These are phyloP conservation scores for Plenodomus tracheiphilus DNA, from an alignment of 2,329 filamentous ascomycete species.

Conservation along the genomic window DNA sequence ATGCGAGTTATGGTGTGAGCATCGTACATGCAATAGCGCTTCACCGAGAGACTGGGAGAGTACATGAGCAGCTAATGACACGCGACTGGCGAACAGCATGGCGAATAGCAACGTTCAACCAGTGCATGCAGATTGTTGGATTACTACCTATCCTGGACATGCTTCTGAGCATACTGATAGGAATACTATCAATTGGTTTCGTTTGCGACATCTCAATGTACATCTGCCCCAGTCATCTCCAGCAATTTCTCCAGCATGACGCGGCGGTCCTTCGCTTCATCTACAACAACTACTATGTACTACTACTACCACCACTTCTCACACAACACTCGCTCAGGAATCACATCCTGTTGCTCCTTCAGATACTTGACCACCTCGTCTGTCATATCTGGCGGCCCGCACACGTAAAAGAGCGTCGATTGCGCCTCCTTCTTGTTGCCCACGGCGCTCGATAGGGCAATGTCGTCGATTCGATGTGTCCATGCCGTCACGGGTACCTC, in stretches of 20 bases:
- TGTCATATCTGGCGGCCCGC: constrained; percentile 54
- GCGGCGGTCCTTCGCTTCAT: neutral
- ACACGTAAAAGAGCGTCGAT: constrained; percentile 52
- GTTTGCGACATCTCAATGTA: neutral
- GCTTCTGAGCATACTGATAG: neutral
- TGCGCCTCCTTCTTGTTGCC: constrained; percentile 40
- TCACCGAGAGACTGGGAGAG: neutral
- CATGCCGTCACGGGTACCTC: constrained; percentile 37
- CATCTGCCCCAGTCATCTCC: neutral
- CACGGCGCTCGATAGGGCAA: constrained; percentile 47
- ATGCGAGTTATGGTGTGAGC: constrained; percentile 23
- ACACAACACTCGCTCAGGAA: constrained; percentile 47
- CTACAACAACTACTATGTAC: constrained; percentile 56
- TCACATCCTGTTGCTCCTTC: constrained; percentile 43
- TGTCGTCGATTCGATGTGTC: constrained; percentile 39
- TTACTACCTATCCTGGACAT: neutral
- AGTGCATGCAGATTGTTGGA: neutral
- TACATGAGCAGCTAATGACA: neutral
- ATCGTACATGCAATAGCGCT: constrained; percentile 23
- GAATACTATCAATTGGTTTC: constrained; percentile 1
- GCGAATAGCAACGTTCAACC: constrained; percentile 7
- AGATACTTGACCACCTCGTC: constrained; percentile 50
- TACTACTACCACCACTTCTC: constrained; percentile 59
- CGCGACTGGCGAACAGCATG: neutral
- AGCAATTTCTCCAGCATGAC: neutral